phyloP scores from a whole-genome alignment of 2,329 filamentous ascomycete genomes.

The Pyricularia grisea region DNA sequence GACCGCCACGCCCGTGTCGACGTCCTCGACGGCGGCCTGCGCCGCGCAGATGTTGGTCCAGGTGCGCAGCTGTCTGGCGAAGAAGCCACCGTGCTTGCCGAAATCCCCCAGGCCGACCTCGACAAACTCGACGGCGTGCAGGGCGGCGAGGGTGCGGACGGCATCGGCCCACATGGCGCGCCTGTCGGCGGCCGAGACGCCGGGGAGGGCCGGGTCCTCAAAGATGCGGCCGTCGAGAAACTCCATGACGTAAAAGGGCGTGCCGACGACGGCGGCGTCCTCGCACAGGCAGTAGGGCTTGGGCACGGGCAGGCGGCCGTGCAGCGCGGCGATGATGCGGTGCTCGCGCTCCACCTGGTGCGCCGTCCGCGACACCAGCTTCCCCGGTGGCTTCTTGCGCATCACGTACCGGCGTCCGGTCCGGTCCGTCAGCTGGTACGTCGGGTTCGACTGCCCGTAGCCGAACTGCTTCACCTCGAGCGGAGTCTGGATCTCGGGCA shows the following conservation, averaged over 20 bases:
- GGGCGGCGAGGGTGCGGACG: conserved; percentile 70
- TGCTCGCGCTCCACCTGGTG: conserved; percentile 97
- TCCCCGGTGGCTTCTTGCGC: conserved; percentile 96
- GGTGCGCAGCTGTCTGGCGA: conserved; percentile 75
- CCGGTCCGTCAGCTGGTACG: conserved; percentile 76
- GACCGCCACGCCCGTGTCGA: conserved; percentile 66
- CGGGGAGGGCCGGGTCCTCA: conserved; percentile 76
- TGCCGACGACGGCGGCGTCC: conserved; percentile 71
- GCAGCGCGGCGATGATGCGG: conserved; percentile 77
- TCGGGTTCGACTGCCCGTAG: conserved; percentile 95
- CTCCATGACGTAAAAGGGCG: conserved; percentile 95
- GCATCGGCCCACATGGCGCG: conserved; percentile 80
- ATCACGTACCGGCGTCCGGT: conserved; percentile 68
- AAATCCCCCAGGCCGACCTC: conserved; percentile 62
- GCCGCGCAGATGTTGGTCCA: conserved; percentile 69
- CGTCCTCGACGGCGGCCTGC: conserved; percentile 67
- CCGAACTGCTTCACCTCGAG: conserved; percentile 93
- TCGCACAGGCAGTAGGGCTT: conserved; percentile 78
- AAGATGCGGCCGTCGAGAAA: conserved; percentile 92
- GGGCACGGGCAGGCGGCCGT: conserved; percentile 72
- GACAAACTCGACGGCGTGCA: conserved; percentile 65
- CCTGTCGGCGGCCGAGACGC: conserved; percentile 56
- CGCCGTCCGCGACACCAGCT: conserved; percentile 84
- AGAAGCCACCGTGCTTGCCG: conserved; percentile 70
- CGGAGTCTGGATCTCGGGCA: conserved; percentile 76